A percentile compares a stretch with the other conserved stretches of the same genome.
Evolutionary conservation across 495 filamentous ascomycete species (phyloP).

Genomic region (Penicillium chermesinum): DNA sequence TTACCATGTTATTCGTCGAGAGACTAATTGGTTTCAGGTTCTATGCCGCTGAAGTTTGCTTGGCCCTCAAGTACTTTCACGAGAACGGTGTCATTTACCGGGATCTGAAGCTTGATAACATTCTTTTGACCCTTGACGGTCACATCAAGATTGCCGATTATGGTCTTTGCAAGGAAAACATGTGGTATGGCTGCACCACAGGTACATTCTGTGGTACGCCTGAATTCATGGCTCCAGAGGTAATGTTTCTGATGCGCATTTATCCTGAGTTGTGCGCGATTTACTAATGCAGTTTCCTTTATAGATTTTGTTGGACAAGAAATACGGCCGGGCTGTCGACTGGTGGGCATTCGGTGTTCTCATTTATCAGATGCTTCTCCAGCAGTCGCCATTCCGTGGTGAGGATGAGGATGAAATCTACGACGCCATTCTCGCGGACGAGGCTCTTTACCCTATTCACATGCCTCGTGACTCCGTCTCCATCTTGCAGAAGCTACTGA

Average conservation of each 20-base stretch:
- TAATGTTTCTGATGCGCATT: slow-evolving; percentile 35
- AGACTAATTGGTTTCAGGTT: slow-evolving; percentile 54
- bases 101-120: slow-evolving; percentile 99
- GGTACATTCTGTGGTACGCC: slow-evolving; percentile 99
- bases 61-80: slow-evolving; percentile 98
- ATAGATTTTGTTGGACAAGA: slow-evolving; percentile 95
- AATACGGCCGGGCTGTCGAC: slow-evolving; percentile 97
- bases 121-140: slow-evolving; percentile 89
- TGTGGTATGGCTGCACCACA: slow-evolving; percentile 97
- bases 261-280: background rate
- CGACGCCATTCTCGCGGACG: slow-evolving; percentile 96
- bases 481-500: slow-evolving; percentile 95
- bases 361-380: slow-evolving; percentile 99
- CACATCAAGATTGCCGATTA: slow-evolving; percentile 99
- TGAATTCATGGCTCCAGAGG: slow-evolving; percentile 99
- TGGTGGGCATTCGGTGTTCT: slow-evolving; percentile 99
- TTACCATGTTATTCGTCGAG: slow-evolving; percentile 1
- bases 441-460: slow-evolving; percentile 96
- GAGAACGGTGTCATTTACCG: slow-evolving; percentile 99
- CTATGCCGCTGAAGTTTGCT: slow-evolving; percentile 94
- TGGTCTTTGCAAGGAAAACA: slow-evolving; percentile 98
- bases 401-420: slow-evolving; percentile 99
- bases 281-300: slow-evolving; percentile 17
- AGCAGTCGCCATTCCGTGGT: slow-evolving; percentile 97
- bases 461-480: slow-evolving; percentile 98